Evolutionary conservation across 805 yeast species (phyloP), one percentile per base, ranked within the genome.

Genomic region (Pichia deserticola): DNA sequence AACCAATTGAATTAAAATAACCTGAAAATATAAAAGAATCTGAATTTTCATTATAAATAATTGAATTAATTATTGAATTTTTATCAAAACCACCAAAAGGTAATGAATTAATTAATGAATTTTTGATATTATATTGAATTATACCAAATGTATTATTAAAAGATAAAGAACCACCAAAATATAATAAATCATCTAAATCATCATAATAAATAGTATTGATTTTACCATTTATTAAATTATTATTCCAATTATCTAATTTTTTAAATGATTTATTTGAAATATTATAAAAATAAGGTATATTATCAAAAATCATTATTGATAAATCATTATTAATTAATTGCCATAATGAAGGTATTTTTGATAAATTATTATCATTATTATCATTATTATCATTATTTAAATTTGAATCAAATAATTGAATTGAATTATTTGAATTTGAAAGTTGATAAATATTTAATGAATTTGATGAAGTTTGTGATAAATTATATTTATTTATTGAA

Each of bases 11-110:
- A 49, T 70, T 60, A 61, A 93, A 89, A 4, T 67, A 52, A 11
- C 99, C 99, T 1, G 93, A 92, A 68, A 89, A 92, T 11, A 93
- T 62, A 7, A 93, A 72, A 37, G 77, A 81, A 25, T 57, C 73
- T 28, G 50, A 40, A 44, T 66, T 67, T 35, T 66, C 65, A 39
- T 79, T 60, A 52, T 74, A 73, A 0, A 78, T 55, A 15, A 93
- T 89, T 7, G 90, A 71, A 53, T 81, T 79, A 12, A 93, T 77
- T 0, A 57, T 52, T 0, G 90, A 71, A 51, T 76, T 71, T 35
- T 73, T 60, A 7, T 81, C 82, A 61, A 92, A 89, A 0, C 98
- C 98, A 32, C 76, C 74, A 65, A 92, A 93, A 0, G 86, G 83
- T 4, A 87, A 69, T 8, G 74, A 61, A 2, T 60, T 45, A 38